Evolutionary conservation across 495 filamentous ascomycete species (phyloP), one percentile per base, ranked within the genome.

Genomic region (Physcia stellaris): DNA sequence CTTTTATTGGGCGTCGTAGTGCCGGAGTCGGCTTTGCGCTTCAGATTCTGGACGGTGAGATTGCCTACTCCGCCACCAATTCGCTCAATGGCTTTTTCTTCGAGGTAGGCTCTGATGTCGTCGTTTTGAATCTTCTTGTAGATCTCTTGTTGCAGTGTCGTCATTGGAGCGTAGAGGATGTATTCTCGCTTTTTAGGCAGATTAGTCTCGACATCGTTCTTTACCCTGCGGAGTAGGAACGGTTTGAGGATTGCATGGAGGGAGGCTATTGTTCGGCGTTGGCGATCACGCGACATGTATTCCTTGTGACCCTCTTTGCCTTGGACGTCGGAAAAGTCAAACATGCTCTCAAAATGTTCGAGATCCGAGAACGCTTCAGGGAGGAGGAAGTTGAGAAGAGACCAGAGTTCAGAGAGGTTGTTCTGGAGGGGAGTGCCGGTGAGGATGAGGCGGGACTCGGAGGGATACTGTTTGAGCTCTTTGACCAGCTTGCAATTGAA

Each of bases 161-260:
- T 93, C 46, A 98, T 70, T 0, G 87, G 90, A 4, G 90, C 87
- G 42, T 83, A 96, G 4, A 98, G 60, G 15, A 98, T 79, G 52
- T 98, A 98, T 55, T 98, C 90, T 24, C 90, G 75, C 62, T 98
- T 98, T 58, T 85, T 86, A 0, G 90, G 90, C n/a, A 98, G 60
- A 34, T 79, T 69, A 15, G 73, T 77, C 51, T 92, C 86, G 2
- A 98, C 90, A 56, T 98, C 90, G 1, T 83, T 77, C 59, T 98
- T 98, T 39, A 96, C 71, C 20, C 90, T 69, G 6, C 90, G 73
- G 6, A 98, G 64, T 0, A 98, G 68, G 47, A 98, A 81, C 0
- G 90, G 90, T 45, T 95, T 93, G 1, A 98, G 60, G 22, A 98
- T 86, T 0, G 84, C 75, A 53, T 96, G 90, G 49, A 98, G 80